Percentiles rank a stretch among this genome's conserved stretches.
These are phyloP conservation scores for Rhizoctonia solani DNA, from an alignment of 1,284 basidiomycete genomes.

Conservation along the genomic window DNA sequence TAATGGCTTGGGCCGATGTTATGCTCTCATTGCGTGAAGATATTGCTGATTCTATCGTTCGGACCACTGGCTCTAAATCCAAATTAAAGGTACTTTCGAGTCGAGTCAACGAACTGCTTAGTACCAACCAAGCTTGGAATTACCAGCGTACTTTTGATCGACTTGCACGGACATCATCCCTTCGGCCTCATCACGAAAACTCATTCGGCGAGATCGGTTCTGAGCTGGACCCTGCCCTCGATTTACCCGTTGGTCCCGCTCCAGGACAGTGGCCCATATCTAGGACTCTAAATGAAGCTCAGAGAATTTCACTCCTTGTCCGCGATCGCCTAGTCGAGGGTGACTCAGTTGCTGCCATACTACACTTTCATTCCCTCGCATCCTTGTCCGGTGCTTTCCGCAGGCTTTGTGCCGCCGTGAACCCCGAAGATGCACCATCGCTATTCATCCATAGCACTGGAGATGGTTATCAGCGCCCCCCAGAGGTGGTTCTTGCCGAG, in stretches of 20 bases:
- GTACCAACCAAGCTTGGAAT: constrained; percentile 11
- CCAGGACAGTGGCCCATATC: constrained; percentile 28
- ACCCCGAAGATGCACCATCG: constrained; percentile 26
- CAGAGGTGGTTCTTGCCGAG: constrained; percentile 28
- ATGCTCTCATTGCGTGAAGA: constrained; percentile 33
- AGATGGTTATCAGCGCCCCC: constrained; percentile 10
- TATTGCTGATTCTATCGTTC: constrained; percentile 14
- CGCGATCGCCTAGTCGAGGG: constrained; percentile 31
- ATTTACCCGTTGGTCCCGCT: constrained; percentile 26
- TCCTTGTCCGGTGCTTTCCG: constrained; percentile 30
- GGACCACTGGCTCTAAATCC: background rate
- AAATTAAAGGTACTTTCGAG: constrained; percentile 4
- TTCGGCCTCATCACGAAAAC: constrained; percentile 22
- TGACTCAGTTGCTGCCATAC: constrained; percentile 22
- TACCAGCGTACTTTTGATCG: constrained; percentile 23
- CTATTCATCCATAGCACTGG: constrained; percentile 1
- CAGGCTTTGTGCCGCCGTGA: constrained; percentile 13
- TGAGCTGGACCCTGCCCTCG: constrained; percentile 29
- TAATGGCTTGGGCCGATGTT: constrained; percentile 31
- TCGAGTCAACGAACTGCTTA: constrained; percentile 11
- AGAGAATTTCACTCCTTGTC: constrained; percentile 25
- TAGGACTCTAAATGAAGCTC: constrained; percentile 28
- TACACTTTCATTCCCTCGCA: constrained; percentile 29
- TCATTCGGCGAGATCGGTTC: constrained; percentile 12
- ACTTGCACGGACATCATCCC: constrained; percentile 20